A percentile compares a stretch with the other conserved stretches of the same genome.
These are phyloP conservation scores for Mentha longifolia DNA, from an alignment of 257 asterid genomes.

Conservation along the genomic window DNA sequence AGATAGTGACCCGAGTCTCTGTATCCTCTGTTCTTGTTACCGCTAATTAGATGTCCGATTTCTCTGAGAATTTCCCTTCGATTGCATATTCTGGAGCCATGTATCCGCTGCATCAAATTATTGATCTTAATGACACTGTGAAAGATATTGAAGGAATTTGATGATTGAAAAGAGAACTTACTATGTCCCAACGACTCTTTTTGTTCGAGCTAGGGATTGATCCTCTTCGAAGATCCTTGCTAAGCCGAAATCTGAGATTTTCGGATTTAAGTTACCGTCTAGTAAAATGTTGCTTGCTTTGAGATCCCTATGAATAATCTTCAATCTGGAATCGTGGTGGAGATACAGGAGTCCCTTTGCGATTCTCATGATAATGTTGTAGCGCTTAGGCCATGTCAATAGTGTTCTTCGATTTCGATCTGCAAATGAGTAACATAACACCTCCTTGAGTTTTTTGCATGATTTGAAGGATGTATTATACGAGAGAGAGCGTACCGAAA, in stretches of 20 bases:
- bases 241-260: no score
- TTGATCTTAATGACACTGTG: background rate
- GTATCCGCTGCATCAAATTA: slow-evolving; percentile 44
- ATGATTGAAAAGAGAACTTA: slow-evolving; percentile 36
- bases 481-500: slow-evolving; percentile 30
- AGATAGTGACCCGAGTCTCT: background rate
- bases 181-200: slow-evolving; percentile 53
- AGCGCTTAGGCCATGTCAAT: slow-evolving; percentile 46
- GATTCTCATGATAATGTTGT: slow-evolving; percentile 45
- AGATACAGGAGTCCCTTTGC: slow-evolving; percentile 49
- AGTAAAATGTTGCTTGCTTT: no score
- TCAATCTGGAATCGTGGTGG: slow-evolving; percentile 52
- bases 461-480: no score
- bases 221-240: no score
- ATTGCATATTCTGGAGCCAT: background rate
- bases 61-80: background rate
- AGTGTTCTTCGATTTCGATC: slow-evolving; percentile 28
- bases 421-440: slow-evolving; percentile 16
- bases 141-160: background rate
- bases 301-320: slow-evolving; percentile 51
- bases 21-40: background rate
- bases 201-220: slow-evolving; percentile 21
- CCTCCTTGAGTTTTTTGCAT: background rate
- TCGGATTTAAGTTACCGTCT: no score
- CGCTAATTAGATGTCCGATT: background rate